Base-by-base conservation (phyloP, 768 basidiomycete species). In the Rhizopogon rudus region DNA sequence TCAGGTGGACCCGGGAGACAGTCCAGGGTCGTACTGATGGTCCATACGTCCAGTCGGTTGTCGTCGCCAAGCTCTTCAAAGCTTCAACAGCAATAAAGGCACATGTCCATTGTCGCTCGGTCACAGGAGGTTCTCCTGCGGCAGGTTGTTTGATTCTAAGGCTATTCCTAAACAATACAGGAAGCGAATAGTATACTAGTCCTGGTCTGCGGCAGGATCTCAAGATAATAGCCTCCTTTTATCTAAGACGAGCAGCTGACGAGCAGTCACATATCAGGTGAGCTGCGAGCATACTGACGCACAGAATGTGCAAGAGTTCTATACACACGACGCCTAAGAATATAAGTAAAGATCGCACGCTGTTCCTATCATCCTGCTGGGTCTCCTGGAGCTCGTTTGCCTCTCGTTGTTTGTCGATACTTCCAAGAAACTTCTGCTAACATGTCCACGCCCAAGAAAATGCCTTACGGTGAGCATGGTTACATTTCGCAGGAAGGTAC, bases 391-490 rank as follows among this genome's bases (percentile, higher is more conserved):
- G 14, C 35, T 37, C 33, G 14, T 37, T 37, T 33, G 8, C 35
- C 22, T 49, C 14, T 6, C 2, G 10, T 20, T 37, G 8, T 35
- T 49, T 14, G 7, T 49, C 17, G 33, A 49, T 20, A 49, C 37
- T 22, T 25, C 20, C 5, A 49, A 37, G 20, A 16, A 1, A 22
- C 20, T 25, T 10, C 17, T 49, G 17, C 14, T 37, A 49, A 37
- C 7, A 68, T 68, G 67, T 51, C 67, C 8, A 55, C 48, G 53
- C 29, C 51, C 2, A 70, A 53, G 61, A 70, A 61, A 31, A 41
- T 71, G 49, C 67, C 69, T 3, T 73, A 71, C 43, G 70, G 72
- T 73, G 58, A 63, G 69, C 53, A 16, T 37, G 6, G 25, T 29
- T 13, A 10, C 16, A 52, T 6, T 42, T n/a, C 6, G 35, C 4